phyloP scores from a whole-genome alignment of 495 filamentous ascomycete genomes.

The Platismatia glauca region DNA sequence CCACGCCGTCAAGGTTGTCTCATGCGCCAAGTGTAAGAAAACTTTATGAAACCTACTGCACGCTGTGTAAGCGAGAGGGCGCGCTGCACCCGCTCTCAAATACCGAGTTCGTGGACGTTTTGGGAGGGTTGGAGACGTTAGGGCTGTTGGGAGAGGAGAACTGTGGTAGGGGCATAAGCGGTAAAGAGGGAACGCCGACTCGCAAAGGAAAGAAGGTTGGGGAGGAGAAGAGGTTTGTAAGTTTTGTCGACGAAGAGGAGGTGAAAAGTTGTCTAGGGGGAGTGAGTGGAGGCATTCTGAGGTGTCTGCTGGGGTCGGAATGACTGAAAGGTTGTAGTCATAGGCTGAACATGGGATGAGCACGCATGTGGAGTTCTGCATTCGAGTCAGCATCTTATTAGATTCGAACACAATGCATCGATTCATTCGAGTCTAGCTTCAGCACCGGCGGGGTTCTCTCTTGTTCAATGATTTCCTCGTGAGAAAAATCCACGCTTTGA shows the following conservation, averaged over 20 bases:
- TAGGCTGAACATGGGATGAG: not conserved
- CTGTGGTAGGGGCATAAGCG: conserved; percentile 52
- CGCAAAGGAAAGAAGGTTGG: conserved; percentile 33
- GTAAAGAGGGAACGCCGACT: conserved; percentile 38
- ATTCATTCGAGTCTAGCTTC: not conserved
- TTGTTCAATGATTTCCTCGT: not conserved
- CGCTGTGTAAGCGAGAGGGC: conserved; percentile 72
- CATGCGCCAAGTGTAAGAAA: conserved; percentile 65
- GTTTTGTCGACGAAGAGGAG: conserved; percentile 71
- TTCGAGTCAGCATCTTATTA: not conserved
- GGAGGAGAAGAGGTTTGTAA: conserved; percentile 64
- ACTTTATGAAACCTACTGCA: conserved; percentile 69
- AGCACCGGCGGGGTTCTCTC: not conserved
- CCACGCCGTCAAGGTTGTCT: conserved; percentile 50
- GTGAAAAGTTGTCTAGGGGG: conserved; percentile 62
- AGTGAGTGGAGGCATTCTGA: conserved; percentile 48
- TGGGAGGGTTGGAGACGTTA: conserved; percentile 79
- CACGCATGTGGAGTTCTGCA: not conserved
- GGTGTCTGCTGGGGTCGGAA: conserved; percentile 36
- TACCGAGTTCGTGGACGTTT: conserved; percentile 88
- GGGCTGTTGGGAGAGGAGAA: conserved; percentile 72
- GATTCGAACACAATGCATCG: not conserved
- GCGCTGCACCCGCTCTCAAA: conserved; percentile 76
- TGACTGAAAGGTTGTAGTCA: conserved; percentile 4
- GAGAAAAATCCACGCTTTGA: not conserved